Percentiles rank a stretch among this genome's conserved stretches.
phyloP scores from a whole-genome alignment of 2,329 filamentous ascomycete genomes.

The Colletotrichum tropicicola region DNA sequence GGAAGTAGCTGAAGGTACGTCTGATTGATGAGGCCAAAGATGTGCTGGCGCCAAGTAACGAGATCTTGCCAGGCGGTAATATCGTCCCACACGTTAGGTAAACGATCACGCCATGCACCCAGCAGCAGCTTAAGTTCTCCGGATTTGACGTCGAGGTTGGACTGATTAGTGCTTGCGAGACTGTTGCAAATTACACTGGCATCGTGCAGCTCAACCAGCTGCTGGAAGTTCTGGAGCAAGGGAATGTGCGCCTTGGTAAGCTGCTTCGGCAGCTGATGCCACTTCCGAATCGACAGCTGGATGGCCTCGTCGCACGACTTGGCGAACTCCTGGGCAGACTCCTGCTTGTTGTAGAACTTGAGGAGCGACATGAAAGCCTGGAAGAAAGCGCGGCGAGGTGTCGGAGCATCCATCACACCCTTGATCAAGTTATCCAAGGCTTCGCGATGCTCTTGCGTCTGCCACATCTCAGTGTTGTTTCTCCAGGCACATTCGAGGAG shows the following conservation, averaged over 20 bases:
- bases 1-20: conserved; percentile 90
- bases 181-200: conserved; percentile 96
- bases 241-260: conserved; percentile 97
- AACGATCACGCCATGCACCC: conserved; percentile 91
- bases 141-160: conserved; percentile 92
- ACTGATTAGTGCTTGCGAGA: conserved; percentile 81
- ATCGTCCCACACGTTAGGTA: conserved; percentile 99
- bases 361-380: conserved; percentile 97
- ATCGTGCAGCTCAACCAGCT: conserved; percentile 96
- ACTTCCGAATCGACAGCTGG: conserved; percentile 95
- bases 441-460: conserved; percentile 84
- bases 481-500: conserved; percentile 96
- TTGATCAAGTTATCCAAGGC: conserved; percentile 94
- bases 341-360: conserved; percentile 91
- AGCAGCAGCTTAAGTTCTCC: conserved; percentile 94
- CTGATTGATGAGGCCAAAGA: conserved; percentile 95
- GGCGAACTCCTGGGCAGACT: conserved; percentile 82
- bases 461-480: conserved; percentile 94
- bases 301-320: conserved; percentile 96
- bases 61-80: conserved; percentile 99
- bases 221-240: conserved; percentile 96
- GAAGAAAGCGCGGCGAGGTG: conserved; percentile 93
- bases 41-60: conserved; percentile 99
- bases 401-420: conserved; percentile 96
- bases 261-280: conserved; percentile 95